Evolutionary conservation across 192 early-diverging fungal genomes (phyloP).

Genomic region (Mortierella hygrophila): DNA sequence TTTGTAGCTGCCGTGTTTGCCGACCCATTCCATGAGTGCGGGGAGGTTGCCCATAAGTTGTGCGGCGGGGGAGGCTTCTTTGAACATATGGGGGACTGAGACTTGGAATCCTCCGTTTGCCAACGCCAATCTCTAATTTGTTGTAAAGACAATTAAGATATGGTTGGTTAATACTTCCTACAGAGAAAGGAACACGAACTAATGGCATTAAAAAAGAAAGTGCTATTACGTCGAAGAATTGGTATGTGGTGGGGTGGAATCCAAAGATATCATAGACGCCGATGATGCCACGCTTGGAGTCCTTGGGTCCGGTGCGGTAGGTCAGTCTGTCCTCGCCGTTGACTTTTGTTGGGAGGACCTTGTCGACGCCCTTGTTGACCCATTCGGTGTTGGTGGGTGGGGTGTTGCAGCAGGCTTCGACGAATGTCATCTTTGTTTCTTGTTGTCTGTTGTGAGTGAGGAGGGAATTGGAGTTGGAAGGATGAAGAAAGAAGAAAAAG

Average conservation of each 20-base stretch:
- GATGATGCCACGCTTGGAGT: slow-evolving; percentile 69
- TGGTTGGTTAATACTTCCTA: too few species aligned
- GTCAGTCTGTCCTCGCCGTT: slow-evolving; percentile 20
- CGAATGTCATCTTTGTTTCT: slow-evolving; percentile 13
- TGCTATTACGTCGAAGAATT: slow-evolving; percentile 70
- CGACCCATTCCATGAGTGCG: slow-evolving; percentile 53
- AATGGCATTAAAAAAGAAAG: too few species aligned
- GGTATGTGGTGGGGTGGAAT: slow-evolving; percentile 66
- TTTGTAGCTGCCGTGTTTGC: slow-evolving; percentile 12
- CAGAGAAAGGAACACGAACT: too few species aligned
- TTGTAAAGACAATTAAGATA: neutral
- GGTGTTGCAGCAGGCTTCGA: slow-evolving; percentile 42
- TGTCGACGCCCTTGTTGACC: slow-evolving; percentile 21
- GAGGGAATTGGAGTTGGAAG: neutral
- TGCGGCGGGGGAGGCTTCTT: slow-evolving; percentile 53
- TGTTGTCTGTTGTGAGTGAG: neutral
- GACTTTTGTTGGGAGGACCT: slow-evolving; percentile 21
- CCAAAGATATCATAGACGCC: slow-evolving; percentile 78
- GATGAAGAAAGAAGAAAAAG: neutral
- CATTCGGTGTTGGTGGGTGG: slow-evolving; percentile 29
- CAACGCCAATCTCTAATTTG: slow-evolving; percentile 61
- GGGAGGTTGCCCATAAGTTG: slow-evolving; percentile 12
- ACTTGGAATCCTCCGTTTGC: slow-evolving; percentile 67
- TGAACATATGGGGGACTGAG: slow-evolving; percentile 74
- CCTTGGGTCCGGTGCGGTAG: slow-evolving; percentile 50